A percentile compares a stretch with the other conserved stretches of the same genome.
These are phyloP conservation scores for Umbelopsis isabellina DNA, from an alignment of 192 early-diverging fungal species.

Conservation along the genomic window DNA sequence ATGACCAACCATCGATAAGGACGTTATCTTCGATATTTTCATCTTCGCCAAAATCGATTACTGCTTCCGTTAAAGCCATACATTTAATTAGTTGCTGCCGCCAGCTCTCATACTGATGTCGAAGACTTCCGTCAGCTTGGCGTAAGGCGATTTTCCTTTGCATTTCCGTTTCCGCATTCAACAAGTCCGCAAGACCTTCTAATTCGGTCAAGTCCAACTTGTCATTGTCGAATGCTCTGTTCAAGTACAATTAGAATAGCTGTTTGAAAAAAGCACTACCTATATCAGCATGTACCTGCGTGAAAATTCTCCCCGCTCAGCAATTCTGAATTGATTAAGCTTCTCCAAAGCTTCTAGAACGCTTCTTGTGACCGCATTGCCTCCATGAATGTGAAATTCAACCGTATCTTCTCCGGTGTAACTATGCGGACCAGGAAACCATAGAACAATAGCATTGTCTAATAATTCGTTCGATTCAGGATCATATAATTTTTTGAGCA, in stretches of 20 bases:
- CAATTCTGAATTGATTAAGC: constrained; percentile 60
- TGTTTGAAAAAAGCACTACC: neutral
- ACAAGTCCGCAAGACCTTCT: constrained; percentile 73
- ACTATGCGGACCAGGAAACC: constrained; percentile 66
- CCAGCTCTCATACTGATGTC: constrained; percentile 67
- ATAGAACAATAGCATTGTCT: constrained; percentile 63
- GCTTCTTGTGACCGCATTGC: constrained; percentile 65
- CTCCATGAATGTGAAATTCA: constrained; percentile 79
- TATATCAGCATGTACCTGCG: constrained; percentile 46
- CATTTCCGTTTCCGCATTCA: constrained; percentile 81
- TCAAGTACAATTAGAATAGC: neutral
- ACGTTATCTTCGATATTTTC: constrained; percentile 79
- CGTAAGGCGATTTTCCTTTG: constrained; percentile 68
- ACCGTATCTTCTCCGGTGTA: constrained; percentile 79
- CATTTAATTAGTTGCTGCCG: constrained; percentile 55
- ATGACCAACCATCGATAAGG: constrained; percentile 47
- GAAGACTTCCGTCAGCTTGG: constrained; percentile 71
- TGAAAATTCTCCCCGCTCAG: constrained; percentile 78
- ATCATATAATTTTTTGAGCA: constrained; percentile 47
- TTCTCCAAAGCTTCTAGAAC: constrained; percentile 55
- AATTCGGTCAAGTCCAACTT: constrained; percentile 74
- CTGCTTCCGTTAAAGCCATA: constrained; percentile 68
- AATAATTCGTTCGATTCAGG: constrained; percentile 48
- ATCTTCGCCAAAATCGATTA: constrained; percentile 82
- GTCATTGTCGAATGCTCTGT: constrained; percentile 71